Evolutionary conservation across 2,329 filamentous ascomycete species (phyloP), one percentile per base, ranked within the genome.

Genomic region (Myriangium duriaei): DNA sequence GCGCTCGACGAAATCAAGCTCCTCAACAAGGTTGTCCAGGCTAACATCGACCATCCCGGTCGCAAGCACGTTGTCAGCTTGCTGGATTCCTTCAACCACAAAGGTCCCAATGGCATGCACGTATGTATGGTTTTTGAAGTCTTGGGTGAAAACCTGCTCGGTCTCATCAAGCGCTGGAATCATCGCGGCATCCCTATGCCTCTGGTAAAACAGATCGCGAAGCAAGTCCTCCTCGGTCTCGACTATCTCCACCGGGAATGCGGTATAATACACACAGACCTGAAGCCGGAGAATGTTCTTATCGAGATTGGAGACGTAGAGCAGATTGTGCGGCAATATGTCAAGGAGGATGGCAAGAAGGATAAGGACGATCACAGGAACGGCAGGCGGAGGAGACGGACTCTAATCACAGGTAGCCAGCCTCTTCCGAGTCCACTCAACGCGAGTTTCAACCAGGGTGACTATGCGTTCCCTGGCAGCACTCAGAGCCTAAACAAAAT

Each of bases 41-140:
- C 91, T 26, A 96, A 95, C 52, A 88, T 87, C 29, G 75, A 87
- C 51, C 91, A 98, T 57, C 88, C 91, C 15, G 91, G 91, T 54
- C 80, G 88, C 49, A 83, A 83, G 59, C 88, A 96, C 54, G 91
- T 96, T 47, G 91, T 98, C 59, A 94, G 86, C 60, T 71, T 98
- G 28, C 73, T 96, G 50, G 88, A 96, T 61, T 94, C 85, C 0
- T 98, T 98, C 59, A 88, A 95, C 58, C 91, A 96, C 65, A 92
- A 92, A 60, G 91, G 91, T 7, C 88, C 88, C 30, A 92, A 98
- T 54, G 91, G 91, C 33, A 81, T 85, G 36, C 91, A 98, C 56
- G 86, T 96, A 42, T 98, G 91, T 67, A 96, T 98, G 88, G 91
- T 98, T 5, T 98, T 98, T 52, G 91, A 98, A 60, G 91, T 98